phyloP scores from a whole-genome alignment of 148 eudicot species.

The Euryodendron excelsum region DNA sequence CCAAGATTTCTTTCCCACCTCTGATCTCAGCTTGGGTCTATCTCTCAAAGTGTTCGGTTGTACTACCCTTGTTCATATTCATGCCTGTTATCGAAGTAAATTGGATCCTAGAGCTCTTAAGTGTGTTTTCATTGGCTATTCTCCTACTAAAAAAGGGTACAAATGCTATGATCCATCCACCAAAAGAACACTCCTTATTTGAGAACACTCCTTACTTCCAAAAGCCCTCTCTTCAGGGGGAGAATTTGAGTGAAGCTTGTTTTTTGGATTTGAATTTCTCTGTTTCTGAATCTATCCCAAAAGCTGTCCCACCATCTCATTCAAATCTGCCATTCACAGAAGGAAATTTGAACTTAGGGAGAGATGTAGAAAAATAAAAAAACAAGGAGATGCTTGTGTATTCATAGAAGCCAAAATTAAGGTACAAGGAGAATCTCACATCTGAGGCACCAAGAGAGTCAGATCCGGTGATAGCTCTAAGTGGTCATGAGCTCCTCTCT shows the following conservation, averaged over 20 bases:
- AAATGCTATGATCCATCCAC: background rate
- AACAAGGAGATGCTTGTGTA: background rate
- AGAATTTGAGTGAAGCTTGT: background rate
- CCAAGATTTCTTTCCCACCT: too few relatives aligned
- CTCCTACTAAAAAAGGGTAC: background rate
- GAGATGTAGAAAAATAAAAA: background rate
- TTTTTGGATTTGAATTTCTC: background rate
- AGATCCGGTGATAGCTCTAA: too few relatives aligned
- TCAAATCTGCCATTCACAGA: background rate
- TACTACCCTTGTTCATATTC: too few relatives aligned
- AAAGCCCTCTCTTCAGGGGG: background rate
- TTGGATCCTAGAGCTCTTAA: too few relatives aligned
- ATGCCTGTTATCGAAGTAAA: too few relatives aligned
- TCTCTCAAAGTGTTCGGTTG: too few relatives aligned
- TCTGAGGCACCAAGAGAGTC: background rate
- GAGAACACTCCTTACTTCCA: background rate
- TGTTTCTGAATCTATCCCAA: background rate
- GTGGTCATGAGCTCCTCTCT: background rate
- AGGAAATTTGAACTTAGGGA: too few relatives aligned
- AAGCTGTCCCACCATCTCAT: background rate
- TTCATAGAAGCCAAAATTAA: background rate
- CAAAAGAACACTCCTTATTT: background rate
- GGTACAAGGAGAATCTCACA: background rate
- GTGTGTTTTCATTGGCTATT: background rate
- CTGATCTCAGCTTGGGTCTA: too few relatives aligned